Percentiles rank a stretch among this genome's conserved stretches.
phyloP scores from a whole-genome alignment of 805 yeast genomes.

The Candida nanaspora region DNA sequence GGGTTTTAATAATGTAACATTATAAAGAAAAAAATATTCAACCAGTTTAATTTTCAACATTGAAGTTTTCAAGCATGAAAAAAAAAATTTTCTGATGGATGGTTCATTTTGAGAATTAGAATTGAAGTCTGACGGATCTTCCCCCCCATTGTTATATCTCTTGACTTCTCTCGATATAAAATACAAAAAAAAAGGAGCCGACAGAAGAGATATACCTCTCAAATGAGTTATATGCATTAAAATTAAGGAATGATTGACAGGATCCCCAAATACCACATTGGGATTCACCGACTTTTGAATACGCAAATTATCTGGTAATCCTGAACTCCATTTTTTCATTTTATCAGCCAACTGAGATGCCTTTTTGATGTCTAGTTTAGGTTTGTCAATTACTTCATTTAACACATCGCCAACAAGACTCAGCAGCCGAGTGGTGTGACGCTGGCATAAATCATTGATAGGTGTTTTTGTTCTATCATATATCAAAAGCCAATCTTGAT shows the following conservation, averaged over 20 bases:
- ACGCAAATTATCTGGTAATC: slow-evolving; percentile 25
- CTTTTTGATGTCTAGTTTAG: slow-evolving; percentile 21
- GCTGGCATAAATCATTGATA: slow-evolving; percentile 18
- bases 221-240: slow-evolving; percentile 30
- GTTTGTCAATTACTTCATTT: slow-evolving; percentile 25
- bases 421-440: slow-evolving; percentile 23
- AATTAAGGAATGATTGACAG: slow-evolving; percentile 18
- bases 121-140: slow-evolving; percentile 1
- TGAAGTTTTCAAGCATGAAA: slow-evolving; percentile 30
- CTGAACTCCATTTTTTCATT: slow-evolving; percentile 27
- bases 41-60: slow-evolving; percentile 27
- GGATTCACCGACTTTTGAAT: slow-evolving; percentile 14
- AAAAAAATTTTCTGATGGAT: slow-evolving; percentile 22
- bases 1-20: slow-evolving; percentile 30
- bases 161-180: slow-evolving; percentile 13
- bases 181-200: slow-evolving; percentile 36
- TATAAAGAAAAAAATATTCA: slow-evolving; percentile 18
- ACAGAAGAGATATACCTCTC: slow-evolving; percentile 29
- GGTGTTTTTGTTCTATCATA: slow-evolving; percentile 13
- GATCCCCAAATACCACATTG: slow-evolving; percentile 2
- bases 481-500: slow-evolving; percentile 12
- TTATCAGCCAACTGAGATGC: slow-evolving; percentile 30
- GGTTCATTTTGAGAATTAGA: slow-evolving; percentile 1
- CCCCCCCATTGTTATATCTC: slow-evolving; percentile 8
- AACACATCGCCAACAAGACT: slow-evolving; percentile 25